Conservation (phyloP, 2,329 filamentous ascomycete species). For the Ceratocystis variospora region DNA sequence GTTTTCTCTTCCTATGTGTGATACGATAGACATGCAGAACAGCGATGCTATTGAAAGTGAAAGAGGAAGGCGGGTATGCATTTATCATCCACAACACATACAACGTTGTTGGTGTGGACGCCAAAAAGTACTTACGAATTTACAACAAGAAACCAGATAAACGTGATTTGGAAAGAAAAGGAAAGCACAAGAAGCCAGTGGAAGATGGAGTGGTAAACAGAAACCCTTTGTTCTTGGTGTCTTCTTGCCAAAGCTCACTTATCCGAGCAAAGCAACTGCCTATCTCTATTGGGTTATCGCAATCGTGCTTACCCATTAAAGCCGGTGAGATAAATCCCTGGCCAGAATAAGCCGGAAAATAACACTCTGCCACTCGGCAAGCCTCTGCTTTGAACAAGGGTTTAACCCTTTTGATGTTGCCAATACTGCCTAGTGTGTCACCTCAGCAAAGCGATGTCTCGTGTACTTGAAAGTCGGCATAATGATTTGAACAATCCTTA, state of each 20-base stretch:
- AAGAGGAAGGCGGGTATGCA: neutral
- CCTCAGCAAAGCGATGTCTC: neutral
- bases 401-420: neutral
- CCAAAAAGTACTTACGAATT: too few relatives aligned
- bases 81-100: neutral
- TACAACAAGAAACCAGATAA: neutral
- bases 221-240: neutral
- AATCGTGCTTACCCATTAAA: neutral
- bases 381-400: neutral
- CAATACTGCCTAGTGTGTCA: neutral
- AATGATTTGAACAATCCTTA: constrained; percentile 1
- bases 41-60: neutral
- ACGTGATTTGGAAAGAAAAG: neutral
- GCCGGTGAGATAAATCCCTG: neutral
- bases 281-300: neutral
- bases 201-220: neutral
- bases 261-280: neutral
- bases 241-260: neutral
- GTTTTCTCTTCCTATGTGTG: neutral
- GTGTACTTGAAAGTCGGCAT: constrained; percentile 1
- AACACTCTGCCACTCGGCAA: neutral
- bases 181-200: neutral
- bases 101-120: neutral
- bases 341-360: neutral
- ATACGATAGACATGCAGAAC: neutral